These are phyloP conservation scores for Metschnikowia arizonensis DNA, from an alignment of 805 yeast species.

Conservation along the genomic window DNA sequence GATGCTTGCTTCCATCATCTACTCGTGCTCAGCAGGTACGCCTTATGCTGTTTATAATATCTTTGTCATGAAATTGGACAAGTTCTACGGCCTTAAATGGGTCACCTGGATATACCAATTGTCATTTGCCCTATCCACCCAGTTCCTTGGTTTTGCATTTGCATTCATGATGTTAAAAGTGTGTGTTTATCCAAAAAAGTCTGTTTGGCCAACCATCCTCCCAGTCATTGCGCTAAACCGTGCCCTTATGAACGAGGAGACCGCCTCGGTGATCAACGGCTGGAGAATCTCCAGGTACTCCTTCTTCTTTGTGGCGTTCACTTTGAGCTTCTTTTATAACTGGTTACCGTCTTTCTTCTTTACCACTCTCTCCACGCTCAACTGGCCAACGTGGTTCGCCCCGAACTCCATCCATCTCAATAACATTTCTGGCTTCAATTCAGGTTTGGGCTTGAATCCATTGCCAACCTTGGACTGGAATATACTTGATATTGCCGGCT, in stretches of 20 bases:
- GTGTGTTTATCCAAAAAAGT: constrained; percentile 40
- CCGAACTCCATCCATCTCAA: constrained; percentile 37
- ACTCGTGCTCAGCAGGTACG: constrained; percentile 40
- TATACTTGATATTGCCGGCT: constrained; percentile 33
- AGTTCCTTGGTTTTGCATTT: constrained; percentile 62
- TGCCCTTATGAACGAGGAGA: constrained; percentile 36
- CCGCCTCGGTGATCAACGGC: constrained; percentile 25
- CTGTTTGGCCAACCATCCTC: constrained; percentile 43
- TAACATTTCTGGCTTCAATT: constrained; percentile 35
- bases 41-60: constrained; percentile 42
- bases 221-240: constrained; percentile 42
- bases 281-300: constrained; percentile 41
- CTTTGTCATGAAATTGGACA: constrained; percentile 41
- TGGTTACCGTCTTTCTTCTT: constrained; percentile 41
- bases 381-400: constrained; percentile 45
- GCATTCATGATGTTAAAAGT: constrained; percentile 62
- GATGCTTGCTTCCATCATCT: constrained; percentile 43
- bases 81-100: constrained; percentile 42
- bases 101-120: constrained; percentile 51
- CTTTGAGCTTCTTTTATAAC: constrained; percentile 36
- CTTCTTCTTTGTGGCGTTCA: constrained; percentile 34
- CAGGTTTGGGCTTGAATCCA: constrained; percentile 42
- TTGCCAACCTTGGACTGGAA: constrained; percentile 45
- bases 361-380: constrained; percentile 37
- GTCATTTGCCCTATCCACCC: constrained; percentile 49